Conservation (phyloP, 805 yeast genomes). For the Blastobotrys mokoenaii region DNA sequence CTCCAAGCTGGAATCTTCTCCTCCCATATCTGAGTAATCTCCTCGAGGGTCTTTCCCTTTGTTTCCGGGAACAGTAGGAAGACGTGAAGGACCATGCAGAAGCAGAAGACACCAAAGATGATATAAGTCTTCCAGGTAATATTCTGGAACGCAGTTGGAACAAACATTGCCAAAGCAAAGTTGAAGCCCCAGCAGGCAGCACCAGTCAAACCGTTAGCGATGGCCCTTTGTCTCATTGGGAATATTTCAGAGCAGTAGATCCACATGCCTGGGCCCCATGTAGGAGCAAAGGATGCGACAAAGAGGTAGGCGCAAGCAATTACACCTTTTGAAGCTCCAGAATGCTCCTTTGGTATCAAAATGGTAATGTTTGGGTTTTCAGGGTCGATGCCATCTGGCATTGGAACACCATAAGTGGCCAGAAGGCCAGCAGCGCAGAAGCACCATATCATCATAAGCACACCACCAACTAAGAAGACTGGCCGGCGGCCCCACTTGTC, state of each 20-base stretch:
- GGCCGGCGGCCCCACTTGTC: constrained; percentile 61
- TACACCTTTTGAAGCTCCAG: constrained; percentile 40
- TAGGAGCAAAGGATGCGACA: constrained; percentile 67
- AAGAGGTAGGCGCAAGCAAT: constrained; percentile 47
- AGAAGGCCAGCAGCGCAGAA: constrained; percentile 47
- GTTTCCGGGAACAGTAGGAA: constrained; percentile 21
- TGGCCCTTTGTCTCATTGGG: constrained; percentile 45
- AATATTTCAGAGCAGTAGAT: too few species aligned
- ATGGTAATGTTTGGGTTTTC: constrained; percentile 18
- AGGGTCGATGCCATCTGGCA: constrained; percentile 3
- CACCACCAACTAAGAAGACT: constrained; percentile 50
- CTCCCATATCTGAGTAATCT: constrained; percentile 38
- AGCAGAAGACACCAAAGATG: constrained; percentile 53
- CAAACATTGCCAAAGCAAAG: constrained; percentile 49
- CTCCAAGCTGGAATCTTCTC: constrained; percentile 63
- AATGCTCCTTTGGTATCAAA: constrained; percentile 24
- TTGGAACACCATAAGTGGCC: constrained; percentile 22
- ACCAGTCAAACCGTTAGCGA: constrained; percentile 44
- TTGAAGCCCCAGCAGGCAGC: constrained; percentile 30
- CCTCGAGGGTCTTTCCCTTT: constrained; percentile 32
- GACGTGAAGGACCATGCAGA: constrained; percentile 39
- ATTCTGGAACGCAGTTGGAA: constrained; percentile 46
- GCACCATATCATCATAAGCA: constrained; percentile 54
- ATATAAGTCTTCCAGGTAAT: constrained; percentile 50
- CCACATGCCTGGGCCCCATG: constrained; percentile 60